Conservation (phyloP, 1,284 basidiomycete species). For the Kalmanozyma brasiliensis region DNA sequence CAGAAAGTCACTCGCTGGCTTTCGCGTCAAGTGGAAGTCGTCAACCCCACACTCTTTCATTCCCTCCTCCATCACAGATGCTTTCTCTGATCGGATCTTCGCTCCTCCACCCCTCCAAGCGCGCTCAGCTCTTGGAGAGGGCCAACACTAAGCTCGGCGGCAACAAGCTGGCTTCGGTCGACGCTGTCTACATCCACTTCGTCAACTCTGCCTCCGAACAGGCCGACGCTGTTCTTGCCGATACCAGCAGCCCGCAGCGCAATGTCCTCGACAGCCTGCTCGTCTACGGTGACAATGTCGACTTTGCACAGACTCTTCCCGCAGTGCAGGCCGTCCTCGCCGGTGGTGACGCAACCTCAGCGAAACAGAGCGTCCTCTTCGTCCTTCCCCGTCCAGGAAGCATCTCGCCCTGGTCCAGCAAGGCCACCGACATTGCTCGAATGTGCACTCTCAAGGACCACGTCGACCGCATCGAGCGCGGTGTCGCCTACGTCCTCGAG, state of each 20-base stretch:
- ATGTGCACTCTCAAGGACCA: conserved; percentile 81
- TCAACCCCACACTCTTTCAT: background rate
- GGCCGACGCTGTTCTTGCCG: conserved; percentile 72
- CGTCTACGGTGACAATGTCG: conserved; percentile 82
- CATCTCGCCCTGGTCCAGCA: conserved; percentile 95
- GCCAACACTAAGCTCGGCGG: conserved; percentile 71
- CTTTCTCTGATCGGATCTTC: conserved; percentile 68
- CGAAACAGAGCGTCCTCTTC: conserved; percentile 69
- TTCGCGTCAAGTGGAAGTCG: conserved; percentile 1
- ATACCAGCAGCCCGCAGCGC: conserved; percentile 71
- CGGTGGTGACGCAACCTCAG: conserved; percentile 36
- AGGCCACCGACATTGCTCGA: conserved; percentile 87
- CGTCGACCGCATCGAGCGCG: conserved; percentile 85
- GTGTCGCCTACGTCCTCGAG: conserved; percentile 79
- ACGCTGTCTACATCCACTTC: conserved; percentile 88
- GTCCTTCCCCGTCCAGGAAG: conserved; percentile 68
- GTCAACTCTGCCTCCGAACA: conserved; percentile 75
- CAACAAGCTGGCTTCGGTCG: conserved; percentile 73
- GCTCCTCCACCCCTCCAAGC: conserved; percentile 72
- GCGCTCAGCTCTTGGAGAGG: conserved; percentile 75
- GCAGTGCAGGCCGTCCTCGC: conserved; percentile 68
- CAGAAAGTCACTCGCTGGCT: background rate
- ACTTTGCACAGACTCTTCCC: conserved; percentile 71
- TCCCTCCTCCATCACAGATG: conserved; percentile 28
- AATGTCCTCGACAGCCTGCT: conserved; percentile 80